Percentiles rank a stretch among this genome's conserved stretches.
Conservation (phyloP, 345 rosid genomes). For the Tarenaya hassleriana region DNA sequence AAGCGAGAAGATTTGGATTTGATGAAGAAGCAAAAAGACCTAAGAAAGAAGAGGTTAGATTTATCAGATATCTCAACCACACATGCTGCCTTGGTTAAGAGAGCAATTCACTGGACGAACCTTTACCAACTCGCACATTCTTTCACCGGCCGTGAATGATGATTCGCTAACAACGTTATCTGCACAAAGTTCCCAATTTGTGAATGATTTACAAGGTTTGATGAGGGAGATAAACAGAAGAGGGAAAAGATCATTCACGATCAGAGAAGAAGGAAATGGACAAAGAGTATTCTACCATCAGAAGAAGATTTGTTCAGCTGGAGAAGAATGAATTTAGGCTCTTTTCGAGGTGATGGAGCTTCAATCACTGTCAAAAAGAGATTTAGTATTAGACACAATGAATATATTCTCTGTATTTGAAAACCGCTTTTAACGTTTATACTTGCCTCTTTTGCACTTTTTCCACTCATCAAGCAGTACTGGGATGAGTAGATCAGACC, state of each 20-base stretch:
- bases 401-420: conserved; percentile 12
- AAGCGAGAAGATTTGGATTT: conserved; percentile 71
- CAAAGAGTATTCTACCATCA: conserved; percentile 45
- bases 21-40: conserved; percentile 92
- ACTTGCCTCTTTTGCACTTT: conserved; percentile 87
- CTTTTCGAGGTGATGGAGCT: conserved; percentile 78
- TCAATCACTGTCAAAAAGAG: conserved; percentile 63
- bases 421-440: conserved; percentile 7
- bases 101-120: conserved; percentile 38
- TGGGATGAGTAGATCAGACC: conserved; percentile 74
- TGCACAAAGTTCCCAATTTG: conserved; percentile 25
- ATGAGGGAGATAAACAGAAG: background rate
- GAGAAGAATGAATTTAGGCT: conserved; percentile 70
- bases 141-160: conserved; percentile 66
- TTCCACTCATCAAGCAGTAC: conserved; percentile 88
- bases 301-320: conserved; percentile 42
- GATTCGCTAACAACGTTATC: conserved; percentile 54
- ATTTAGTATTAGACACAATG: conserved; percentile 13
- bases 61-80: conserved; percentile 19
- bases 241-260: conserved; percentile 9
- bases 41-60: conserved; percentile 24
- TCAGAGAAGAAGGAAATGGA: background rate
- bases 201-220: too few relatives aligned
- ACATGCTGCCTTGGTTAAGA: background rate
- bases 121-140: conserved; percentile 80